Evolutionary conservation across 2,329 filamentous ascomycete species (phyloP), one percentile per base, ranked within the genome.

Genomic region (Aspergillus candidus): DNA sequence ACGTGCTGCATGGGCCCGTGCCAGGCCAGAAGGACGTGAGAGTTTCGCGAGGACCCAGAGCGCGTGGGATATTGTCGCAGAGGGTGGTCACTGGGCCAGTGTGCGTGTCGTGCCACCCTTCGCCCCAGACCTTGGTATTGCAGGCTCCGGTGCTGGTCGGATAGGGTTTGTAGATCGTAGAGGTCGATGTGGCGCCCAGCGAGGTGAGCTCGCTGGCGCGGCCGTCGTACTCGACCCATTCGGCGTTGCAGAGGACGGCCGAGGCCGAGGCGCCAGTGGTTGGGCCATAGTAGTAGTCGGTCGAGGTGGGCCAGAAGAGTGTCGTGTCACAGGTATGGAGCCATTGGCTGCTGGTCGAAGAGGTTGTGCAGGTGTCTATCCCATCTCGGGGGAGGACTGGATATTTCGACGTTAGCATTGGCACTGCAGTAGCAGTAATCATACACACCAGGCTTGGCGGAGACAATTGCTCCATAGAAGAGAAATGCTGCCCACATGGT

Each of bases 341-440:
- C 53, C 53, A 56, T 37, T 81, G 60, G 7, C 42, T 46, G 42
- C 50, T 54, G 32, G 52, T 54, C 11, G 43, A 39, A 7, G 22
- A 27, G 22, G 22, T 27, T 27, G 22, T 27, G 22, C 22, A 27
- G 1, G 22, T 27, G 8, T 27, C 22, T 27, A 27, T 27, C 6
- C 22, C 22, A 27, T 27, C 22, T 27, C 22, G 22, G 22, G 22
- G 22, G 7, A 27, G 22, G 22, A 27, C 22, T 27, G 22, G 22
- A 27, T 7, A 7, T 5, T 27, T 10, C 22, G 22, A 10, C 6
- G 22, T 27, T 27, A 27, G 22, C 22, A 27, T 27, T 27, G 22
- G 7, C 6, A 27, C 22, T 10, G 22, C 22, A 27, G 22, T 27
- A 10, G 22, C 22, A 27, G 22, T 8, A 27, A 27, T 27, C 22